A percentile compares a stretch with the other conserved stretches of the same genome.
Conservation (phyloP, 2,329 filamentous ascomycete species). For the Trichoderma semiorbis region DNA sequence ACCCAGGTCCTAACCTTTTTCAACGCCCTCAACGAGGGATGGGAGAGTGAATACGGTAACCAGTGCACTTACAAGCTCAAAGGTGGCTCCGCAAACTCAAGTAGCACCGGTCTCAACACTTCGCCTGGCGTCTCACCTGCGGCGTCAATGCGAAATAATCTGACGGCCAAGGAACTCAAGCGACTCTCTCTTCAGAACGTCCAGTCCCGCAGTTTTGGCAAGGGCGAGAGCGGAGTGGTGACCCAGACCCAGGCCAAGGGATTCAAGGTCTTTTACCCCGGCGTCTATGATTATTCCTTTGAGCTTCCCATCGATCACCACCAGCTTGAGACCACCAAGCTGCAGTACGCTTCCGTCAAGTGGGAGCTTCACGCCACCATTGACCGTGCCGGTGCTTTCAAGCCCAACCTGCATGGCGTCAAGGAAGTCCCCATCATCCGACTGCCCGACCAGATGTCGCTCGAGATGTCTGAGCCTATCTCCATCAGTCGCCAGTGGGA, state of each 20-base stretch:
- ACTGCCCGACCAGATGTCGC: constrained; percentile 78
- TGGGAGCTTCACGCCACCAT: constrained; percentile 85
- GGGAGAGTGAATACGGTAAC: constrained; percentile 61
- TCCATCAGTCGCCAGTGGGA: constrained; percentile 93
- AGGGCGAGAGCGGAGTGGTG: constrained; percentile 66
- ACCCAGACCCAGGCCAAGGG: constrained; percentile 62
- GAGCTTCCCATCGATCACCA: constrained; percentile 87
- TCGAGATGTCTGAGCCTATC: constrained; percentile 90
- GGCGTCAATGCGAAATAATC: constrained; percentile 26
- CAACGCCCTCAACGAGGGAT: constrained; percentile 65
- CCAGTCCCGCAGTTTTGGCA: constrained; percentile 80
- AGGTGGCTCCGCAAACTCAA: constrained; percentile 34
- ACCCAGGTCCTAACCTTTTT: constrained; percentile 92
- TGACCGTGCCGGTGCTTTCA: constrained; percentile 84
- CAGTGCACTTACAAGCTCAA: constrained; percentile 56
- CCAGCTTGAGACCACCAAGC: constrained; percentile 81
- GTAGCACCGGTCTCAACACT: constrained; percentile 32
- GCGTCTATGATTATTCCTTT: constrained; percentile 65
- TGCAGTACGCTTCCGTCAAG: constrained; percentile 80
- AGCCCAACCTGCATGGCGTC: constrained; percentile 76
- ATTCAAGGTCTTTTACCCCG: constrained; percentile 82
- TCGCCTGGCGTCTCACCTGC: constrained; percentile 22
- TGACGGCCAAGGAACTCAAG: constrained; percentile 52
- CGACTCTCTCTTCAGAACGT: constrained; percentile 75
- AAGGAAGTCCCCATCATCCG: constrained; percentile 83